A percentile compares a stretch with the other conserved stretches of the same genome.
phyloP scores from a whole-genome alignment of 2,329 filamentous ascomycete species.

The Alternaria arbusti region DNA sequence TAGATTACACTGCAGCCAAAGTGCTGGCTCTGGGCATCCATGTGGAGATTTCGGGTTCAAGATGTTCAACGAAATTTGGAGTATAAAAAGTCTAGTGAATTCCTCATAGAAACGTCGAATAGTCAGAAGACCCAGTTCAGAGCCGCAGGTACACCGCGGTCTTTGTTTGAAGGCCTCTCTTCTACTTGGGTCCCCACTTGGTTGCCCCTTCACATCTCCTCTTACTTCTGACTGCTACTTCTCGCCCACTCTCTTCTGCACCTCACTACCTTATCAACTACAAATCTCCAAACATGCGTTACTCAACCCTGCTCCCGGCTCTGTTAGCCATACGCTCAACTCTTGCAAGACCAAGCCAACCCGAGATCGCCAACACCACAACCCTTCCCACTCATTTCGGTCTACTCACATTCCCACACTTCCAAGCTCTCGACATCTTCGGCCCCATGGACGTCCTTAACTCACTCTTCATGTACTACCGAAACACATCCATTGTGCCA shows the following conservation, averaged over 20 bases:
- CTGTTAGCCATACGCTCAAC: slow-evolving; percentile 8
- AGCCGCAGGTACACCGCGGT: neutral
- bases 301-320: slow-evolving; percentile 14
- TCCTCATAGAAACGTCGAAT: neutral
- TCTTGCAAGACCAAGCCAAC: slow-evolving; percentile 15
- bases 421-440: slow-evolving; percentile 44
- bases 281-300: slow-evolving; percentile 10
- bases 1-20: neutral
- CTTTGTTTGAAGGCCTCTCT: neutral
- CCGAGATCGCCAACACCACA: slow-evolving; percentile 30
- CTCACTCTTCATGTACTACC: slow-evolving; percentile 33
- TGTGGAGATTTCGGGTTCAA: neutral
- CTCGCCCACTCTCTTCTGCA: neutral
- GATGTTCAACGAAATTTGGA: neutral
- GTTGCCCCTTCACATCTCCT: neutral
- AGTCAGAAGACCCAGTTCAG: neutral
- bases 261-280: neutral
- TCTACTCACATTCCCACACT: slow-evolving; percentile 30
- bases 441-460: slow-evolving; percentile 57
- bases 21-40: neutral
- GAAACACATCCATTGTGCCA: slow-evolving; percentile 27
- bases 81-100: neutral
- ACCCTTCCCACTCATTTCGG: slow-evolving; percentile 31
- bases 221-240: neutral
- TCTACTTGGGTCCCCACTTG: neutral